Base-by-base conservation (phyloP, 352 stramenopile species). In the Globisporangium irregulare region DNA sequence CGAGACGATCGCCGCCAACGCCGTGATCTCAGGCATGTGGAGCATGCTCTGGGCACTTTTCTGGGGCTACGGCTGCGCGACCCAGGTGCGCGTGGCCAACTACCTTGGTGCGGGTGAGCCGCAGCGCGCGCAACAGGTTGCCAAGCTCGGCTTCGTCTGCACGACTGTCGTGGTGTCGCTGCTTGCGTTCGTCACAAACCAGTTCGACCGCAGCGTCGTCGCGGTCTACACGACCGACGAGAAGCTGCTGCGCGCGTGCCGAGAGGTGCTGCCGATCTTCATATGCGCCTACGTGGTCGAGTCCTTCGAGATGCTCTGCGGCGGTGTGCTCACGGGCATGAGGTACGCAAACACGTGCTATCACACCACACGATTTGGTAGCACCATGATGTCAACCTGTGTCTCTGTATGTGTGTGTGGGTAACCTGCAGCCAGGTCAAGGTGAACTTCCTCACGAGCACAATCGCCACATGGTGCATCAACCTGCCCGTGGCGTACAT, bases 61-160 rank as follows among this genome's bases (percentile, higher is more conserved):
- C 64, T 94, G 86, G 84, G 84, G 84, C 14, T 94, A 91, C 56
- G 86, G 80, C 51, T 94, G 84, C 56, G 86, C 86, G 12, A 92
- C 84, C 1, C 87, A 95, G 64, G 77, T 91, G 46, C 84, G 85
- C 27, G 83, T 93, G 27, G 87, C 85, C 63, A 93, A 89, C 64
- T 91, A 93, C 58, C 67, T 95, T 2, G 85, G 85, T 5, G 85
- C 87, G 5, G 79, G 78, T 1, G 73, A 84, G 50, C 84, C 86
- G 0, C 59, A 76, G 15, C 70, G 73, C 27, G 83, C 86, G 10
- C 75, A 90, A 54, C 69, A 73, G 34, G 78, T 92, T 32, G 79
- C 77, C 3, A 73, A 68, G 25, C 64, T 94, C 6, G 87, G 84
- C 0, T 80, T 92, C 8, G 48, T 74, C 32, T 90, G 85, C 60